Evolutionary conservation across 148 eudicot genomes (phyloP), one percentile per base, ranked within the genome.

Genomic region (Hydrangea macrophylla): DNA sequence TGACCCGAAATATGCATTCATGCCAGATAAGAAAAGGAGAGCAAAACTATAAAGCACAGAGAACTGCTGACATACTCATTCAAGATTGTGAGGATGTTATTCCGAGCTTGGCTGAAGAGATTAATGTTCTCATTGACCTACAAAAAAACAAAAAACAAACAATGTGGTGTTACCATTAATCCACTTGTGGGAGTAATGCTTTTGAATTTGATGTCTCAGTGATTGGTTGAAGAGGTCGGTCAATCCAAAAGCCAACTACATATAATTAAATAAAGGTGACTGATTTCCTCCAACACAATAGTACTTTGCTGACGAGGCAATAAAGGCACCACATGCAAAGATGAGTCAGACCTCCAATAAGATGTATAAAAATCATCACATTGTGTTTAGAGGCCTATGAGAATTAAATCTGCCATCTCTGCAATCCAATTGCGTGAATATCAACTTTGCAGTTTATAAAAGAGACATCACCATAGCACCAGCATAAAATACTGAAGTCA

Each of bases 81-180:
- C 81, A 90, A 55, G 71, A 91, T 77, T 65, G 84, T 76, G 18
- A 76, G 51, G 54, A 88, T 76, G 72, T 86, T 91, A 25, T 80
- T 82, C 36, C 90, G 85, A 58, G 88, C 92, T 82, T 91, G 90
- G 81, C 79, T 75, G 72, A 91, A 83, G 76, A 91, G 87, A 75
- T 57, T 70, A 37, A 84, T 70, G 80, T 91, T 91, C 27, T 91
- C 96, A 53, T 90, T 87, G 67, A 86, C 40, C 96, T 92, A 81
- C 74, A 81, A 60, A 53, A 55, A 67, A 70, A 74, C 24, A 72
- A 27, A 68, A 66, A 13, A 67, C 44, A 54, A 18, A 17, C 31
- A 6, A 45, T 6, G 25, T n/a, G 25, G 31, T 48, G 53, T 48
- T 51, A 73, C 60, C 26, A 58, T 65, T 35, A 65, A 42, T 31